Base-by-base conservation (phyloP, 2,329 filamentous ascomycete genomes). In the Hypocreales sp. region DNA sequence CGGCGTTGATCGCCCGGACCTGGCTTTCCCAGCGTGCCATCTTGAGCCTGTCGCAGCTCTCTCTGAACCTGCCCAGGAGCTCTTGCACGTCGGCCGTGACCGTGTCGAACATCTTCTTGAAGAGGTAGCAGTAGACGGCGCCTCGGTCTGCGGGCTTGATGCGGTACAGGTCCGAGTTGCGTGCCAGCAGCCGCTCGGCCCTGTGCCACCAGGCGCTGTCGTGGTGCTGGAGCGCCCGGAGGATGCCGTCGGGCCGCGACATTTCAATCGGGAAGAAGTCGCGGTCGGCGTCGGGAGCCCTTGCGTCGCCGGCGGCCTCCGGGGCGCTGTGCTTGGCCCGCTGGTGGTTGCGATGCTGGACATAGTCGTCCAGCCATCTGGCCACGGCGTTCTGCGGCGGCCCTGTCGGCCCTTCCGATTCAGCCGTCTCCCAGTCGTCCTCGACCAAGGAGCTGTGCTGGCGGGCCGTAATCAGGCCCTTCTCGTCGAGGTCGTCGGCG, bases 41-140 rank as follows among this genome's bases (percentile, higher is more conserved):
- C 27, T 67, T 71, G 7, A 71, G 49, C 10, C 70, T 55, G 8
- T 54, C 52, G 17, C 66, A 65, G 4, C 58, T 51, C 1, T 52
- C 41, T 8, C 60, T 46, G 38, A 75, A 78, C 12, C 5, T 56
- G 37, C 17, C 48, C 49, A 1, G 71, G 58, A 2, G 69, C 40
- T 0, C 49, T 37, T 3, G 59, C 25, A 86, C 59, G 1, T 53
- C 42, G 0, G 44, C 31, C 2, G 53, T 40, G 2, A 74, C 48
- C 1, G 48, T 42, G 2, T 50, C 48, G 29, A 81, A 64, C 2
- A 71, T 48, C 27, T 57, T 46, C 2, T 58, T 50, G 37, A 75
- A 69, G 30, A 87, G 62, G 30, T 67, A 55, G 23, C 68, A 64
- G 47, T 86, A 92, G 0, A 87, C 56, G 1, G 61, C 55, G 1